Conservation (phyloP, 495 filamentous ascomycete species). For the Pseudevernia furfuracea region DNA sequence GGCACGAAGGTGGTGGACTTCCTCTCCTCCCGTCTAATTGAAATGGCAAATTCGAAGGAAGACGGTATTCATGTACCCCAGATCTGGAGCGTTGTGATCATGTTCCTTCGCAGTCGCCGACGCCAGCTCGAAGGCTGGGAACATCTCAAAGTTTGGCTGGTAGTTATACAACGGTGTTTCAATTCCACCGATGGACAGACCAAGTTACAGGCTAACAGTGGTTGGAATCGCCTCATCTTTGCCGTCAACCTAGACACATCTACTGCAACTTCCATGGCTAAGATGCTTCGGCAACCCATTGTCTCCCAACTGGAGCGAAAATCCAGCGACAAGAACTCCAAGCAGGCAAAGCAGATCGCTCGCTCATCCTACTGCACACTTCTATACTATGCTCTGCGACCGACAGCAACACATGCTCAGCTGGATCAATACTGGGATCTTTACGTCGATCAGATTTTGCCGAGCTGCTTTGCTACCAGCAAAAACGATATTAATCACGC, state of each 20-base stretch:
- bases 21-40: constrained; percentile 56
- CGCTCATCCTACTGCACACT: constrained; percentile 67
- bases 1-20: constrained; percentile 54
- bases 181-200: constrained; percentile 66
- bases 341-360: constrained; percentile 51
- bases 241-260: constrained; percentile 53
- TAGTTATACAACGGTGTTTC: constrained; percentile 73
- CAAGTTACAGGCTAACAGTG: constrained; percentile 67
- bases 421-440: constrained; percentile 74
- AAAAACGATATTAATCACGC: constrained; percentile 43
- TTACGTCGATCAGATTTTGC: constrained; percentile 50
- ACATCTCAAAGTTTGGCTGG: constrained; percentile 61
- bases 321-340: constrained; percentile 47
- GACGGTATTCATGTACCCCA: constrained; percentile 64
- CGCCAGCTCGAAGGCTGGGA: constrained; percentile 63
- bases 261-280: constrained; percentile 51
- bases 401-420: constrained; percentile 50
- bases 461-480: constrained; percentile 31
- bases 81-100: constrained; percentile 75
- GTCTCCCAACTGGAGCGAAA: constrained; percentile 60
- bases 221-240: constrained; percentile 79
- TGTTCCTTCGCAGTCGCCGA: constrained; percentile 60
- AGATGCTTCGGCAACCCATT: constrained; percentile 63
- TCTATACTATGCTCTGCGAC: constrained; percentile 79
- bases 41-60: constrained; percentile 62